Base-by-base conservation (phyloP, 495 filamentous ascomycete species). In the Lindgomyces ingoldianus region DNA sequence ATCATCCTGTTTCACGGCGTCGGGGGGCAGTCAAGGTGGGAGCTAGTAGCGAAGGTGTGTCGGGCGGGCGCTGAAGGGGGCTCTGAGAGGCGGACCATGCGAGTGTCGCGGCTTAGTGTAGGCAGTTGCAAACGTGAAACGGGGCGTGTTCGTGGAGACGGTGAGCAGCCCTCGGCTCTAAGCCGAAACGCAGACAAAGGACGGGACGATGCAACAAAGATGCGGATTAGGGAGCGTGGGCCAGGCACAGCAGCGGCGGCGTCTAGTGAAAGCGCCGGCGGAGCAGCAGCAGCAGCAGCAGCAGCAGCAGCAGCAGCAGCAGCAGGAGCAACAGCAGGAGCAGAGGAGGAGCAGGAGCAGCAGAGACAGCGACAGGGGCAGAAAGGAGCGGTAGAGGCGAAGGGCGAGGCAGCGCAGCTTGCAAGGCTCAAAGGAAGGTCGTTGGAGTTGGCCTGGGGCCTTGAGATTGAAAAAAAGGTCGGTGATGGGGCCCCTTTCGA, bases 1-100 rank as follows among this genome's bases (percentile, higher is more conserved):
- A 39, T 39, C 33, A 88, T 87, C 55, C 24, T 60, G 69, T 65
- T 68, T 70, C 59, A 51, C 39, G n/a, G n/a, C n/a, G n/a, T 9
- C 19, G 24, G 47, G n/a, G 19, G 21, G 33, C 39, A 26, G 10
- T 22, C 14, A 25, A 4, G 33, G 8, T 29, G 3, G 22, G 30
- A 26, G 26, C 19, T 24, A 21, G 48, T 44, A 1, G 54, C 21
- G 54, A 22, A 30, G 11, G 53, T 26, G 52, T 22, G 51, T 64
- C 60, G 52, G 52, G 14, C 9, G 51, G 12, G 18, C 39, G 51
- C 18, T 22, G 14, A 30, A 29, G 6, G 25, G 25, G 45, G 22
- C 24, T 49, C 25, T 19, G 45, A 19, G 33, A 18, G 33, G 48
- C 48, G 59, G 3, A 4, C 36, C 11, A 21, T 29, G 4, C 42